Base-by-base conservation (phyloP, 176 grass and related monocot species). In the Dendrocalamus sinicus region DNA sequence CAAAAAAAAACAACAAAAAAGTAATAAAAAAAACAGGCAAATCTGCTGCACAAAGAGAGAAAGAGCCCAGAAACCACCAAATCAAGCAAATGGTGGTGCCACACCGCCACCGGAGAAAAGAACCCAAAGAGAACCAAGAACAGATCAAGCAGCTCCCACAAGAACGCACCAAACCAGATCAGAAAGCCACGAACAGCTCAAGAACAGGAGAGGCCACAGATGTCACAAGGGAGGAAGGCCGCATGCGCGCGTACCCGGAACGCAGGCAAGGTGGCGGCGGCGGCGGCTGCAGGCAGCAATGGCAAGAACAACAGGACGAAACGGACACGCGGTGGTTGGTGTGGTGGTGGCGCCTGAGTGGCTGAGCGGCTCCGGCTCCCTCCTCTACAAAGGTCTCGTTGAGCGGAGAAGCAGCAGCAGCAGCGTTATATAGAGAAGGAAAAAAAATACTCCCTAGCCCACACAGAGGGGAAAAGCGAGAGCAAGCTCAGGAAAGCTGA, bases 11-110 rank as follows among this genome's bases (percentile, higher is more conserved):
- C 5, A 54, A 63, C 32, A 32, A 43, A 20, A 24, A 12, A 20
- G 37, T 12, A 20, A 8, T 28, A n/a, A 46, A 10, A 22, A 50
- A 40, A 40, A 20, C 10, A 46, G 22, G 59, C 9, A 83, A 90
- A 87, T 90, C 89, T 72, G 67, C 50, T 13, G 43, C 41, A 2
- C 10, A 47, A 12, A 11, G 37, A 17, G 7, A 20, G 73, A 37
- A 10, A 26, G 39, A 40, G 65, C 22, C 11, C 7, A 37, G 17
- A 58, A 23, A 10, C 45, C 81, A 17, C 54, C 77, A 51, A 85
- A 91, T 85, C 86, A 12, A 77, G 77, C 44, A 81, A 88, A 85
- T 85, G 90, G 47, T 4, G 55, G 64, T 2, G 81, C 20, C 69
- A 0, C 46, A 11, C 10, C 0, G 30, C 22, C 84, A 13, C 43